Conservation (phyloP, 768 basidiomycete genomes). For the Suillus ampliporus region DNA sequence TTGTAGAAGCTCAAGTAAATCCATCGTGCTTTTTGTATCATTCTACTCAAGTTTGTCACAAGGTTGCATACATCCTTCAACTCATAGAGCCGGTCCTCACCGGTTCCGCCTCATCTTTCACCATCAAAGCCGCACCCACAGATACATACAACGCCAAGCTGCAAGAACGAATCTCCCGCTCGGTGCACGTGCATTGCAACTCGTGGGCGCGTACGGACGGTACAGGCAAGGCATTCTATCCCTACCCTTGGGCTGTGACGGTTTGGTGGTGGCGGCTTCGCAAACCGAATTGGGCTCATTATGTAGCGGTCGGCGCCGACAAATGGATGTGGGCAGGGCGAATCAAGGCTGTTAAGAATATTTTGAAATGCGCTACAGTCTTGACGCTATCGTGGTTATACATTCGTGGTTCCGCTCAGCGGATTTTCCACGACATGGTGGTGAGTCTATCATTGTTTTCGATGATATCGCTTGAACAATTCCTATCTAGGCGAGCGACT, state of each 20-base stretch:
- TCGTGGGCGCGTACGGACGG: slow-evolving; percentile 49
- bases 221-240: slow-evolving; percentile 42
- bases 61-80: slow-evolving; percentile 36
- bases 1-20: slow-evolving; percentile 37
- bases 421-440: background rate
- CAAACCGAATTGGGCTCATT: slow-evolving; percentile 41
- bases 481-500: background rate
- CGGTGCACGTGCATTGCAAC: slow-evolving; percentile 35
- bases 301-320: slow-evolving; percentile 43
- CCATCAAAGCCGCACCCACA: slow-evolving; percentile 27
- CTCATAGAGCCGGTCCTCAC: slow-evolving; percentile 36
- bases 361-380: slow-evolving; percentile 12
- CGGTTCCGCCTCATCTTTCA: slow-evolving; percentile 27
- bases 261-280: slow-evolving; percentile 44
- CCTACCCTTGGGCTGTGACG: slow-evolving; percentile 45
- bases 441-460: background rate
- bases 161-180: slow-evolving; percentile 23
- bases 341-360: slow-evolving; percentile 8
- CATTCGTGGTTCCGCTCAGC: slow-evolving; percentile 9
- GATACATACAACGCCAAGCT: slow-evolving; percentile 33
- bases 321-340: slow-evolving; percentile 34
- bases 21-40: background rate
- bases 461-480: background rate
- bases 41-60: background rate
- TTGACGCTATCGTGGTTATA: slow-evolving; percentile 16